A percentile compares a stretch with the other conserved stretches of the same genome.
These are phyloP conservation scores for Phytophthora sp. DNA, from an alignment of 352 stramenopile genomes.

Conservation along the genomic window DNA sequence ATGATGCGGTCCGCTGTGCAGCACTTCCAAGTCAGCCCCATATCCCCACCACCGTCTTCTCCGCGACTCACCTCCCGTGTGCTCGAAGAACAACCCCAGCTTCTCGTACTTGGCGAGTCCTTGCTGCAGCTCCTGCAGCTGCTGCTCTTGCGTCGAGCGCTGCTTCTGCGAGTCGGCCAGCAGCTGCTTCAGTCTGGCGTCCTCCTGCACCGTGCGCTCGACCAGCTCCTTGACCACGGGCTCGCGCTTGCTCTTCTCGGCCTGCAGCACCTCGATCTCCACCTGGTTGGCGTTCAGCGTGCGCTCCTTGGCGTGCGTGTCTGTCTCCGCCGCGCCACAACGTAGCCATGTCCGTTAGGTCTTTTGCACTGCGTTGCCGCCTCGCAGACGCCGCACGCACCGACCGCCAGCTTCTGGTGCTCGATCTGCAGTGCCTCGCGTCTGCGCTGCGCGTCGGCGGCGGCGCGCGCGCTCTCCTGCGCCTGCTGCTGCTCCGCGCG, in stretches of 20 bases:
- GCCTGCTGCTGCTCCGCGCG: slow-evolving; percentile 48
- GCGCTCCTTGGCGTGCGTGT: slow-evolving; percentile 56
- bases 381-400: too few species aligned
- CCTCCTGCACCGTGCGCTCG: slow-evolving; percentile 58
- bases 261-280: slow-evolving; percentile 74
- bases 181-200: slow-evolving; percentile 59
- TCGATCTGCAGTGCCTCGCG: slow-evolving; percentile 54
- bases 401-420: slow-evolving; percentile 40
- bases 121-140: slow-evolving; percentile 65
- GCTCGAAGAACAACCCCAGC: slow-evolving; percentile 75
- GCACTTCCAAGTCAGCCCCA: background rate
- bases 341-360: background rate
- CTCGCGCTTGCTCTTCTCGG: slow-evolving; percentile 63
- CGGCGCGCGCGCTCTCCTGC: slow-evolving; percentile 42
- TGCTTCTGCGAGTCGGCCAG: slow-evolving; percentile 50
- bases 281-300: slow-evolving; percentile 58
- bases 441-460: slow-evolving; percentile 45
- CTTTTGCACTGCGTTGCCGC: too few species aligned
- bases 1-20: slow-evolving; percentile 59
- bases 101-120: slow-evolving; percentile 73
- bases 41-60: background rate
- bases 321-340: slow-evolving; percentile 10
- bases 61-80: slow-evolving; percentile 46
- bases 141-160: slow-evolving; percentile 45
- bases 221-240: slow-evolving; percentile 72